Conservation (phyloP, 495 filamentous ascomycete genomes). For the Penicillium parvum region DNA sequence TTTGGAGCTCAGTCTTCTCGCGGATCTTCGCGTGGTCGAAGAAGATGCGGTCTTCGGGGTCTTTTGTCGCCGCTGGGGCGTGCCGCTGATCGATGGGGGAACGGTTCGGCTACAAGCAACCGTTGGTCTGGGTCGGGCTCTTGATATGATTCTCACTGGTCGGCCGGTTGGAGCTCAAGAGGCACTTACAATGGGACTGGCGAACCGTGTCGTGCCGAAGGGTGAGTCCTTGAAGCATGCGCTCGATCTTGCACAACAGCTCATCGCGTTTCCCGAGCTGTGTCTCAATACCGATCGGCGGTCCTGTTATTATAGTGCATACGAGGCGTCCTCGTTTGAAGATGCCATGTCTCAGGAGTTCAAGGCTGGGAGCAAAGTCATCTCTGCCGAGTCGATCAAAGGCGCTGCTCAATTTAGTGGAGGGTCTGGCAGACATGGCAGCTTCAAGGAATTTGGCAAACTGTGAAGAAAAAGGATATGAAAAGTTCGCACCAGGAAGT, state of each 20-base stretch:
- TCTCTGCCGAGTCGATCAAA: conserved; percentile 34
- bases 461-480: conserved; percentile 1
- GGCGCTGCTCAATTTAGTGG: conserved; percentile 40
- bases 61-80: conserved; percentile 47
- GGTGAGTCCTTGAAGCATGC: conserved; percentile 43
- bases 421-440: conserved; percentile 41
- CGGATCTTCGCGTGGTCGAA: conserved; percentile 44
- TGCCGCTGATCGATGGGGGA: conserved; percentile 48
- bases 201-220: conserved; percentile 44
- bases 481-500: too few relatives aligned
- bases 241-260: conserved; percentile 33
- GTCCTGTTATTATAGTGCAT: conserved; percentile 42
- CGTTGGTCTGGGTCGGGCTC: conserved; percentile 44
- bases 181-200: conserved; percentile 45
- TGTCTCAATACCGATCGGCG: conserved; percentile 41
- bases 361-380: conserved; percentile 31
- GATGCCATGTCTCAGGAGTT: conserved; percentile 44
- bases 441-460: conserved; percentile 27
- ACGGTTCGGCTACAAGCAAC: conserved; percentile 45
- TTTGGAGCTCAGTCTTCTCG: conserved; percentile 43
- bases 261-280: conserved; percentile 41
- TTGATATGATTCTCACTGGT: conserved; percentile 51
- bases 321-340: conserved; percentile 36
- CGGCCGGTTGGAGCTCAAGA: conserved; percentile 40
- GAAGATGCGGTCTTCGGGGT: conserved; percentile 47